A percentile compares a stretch with the other conserved stretches of the same genome.
These are phyloP conservation scores for Dissoconium aciculare DNA, from an alignment of 2,329 filamentous ascomycete species.

Conservation along the genomic window DNA sequence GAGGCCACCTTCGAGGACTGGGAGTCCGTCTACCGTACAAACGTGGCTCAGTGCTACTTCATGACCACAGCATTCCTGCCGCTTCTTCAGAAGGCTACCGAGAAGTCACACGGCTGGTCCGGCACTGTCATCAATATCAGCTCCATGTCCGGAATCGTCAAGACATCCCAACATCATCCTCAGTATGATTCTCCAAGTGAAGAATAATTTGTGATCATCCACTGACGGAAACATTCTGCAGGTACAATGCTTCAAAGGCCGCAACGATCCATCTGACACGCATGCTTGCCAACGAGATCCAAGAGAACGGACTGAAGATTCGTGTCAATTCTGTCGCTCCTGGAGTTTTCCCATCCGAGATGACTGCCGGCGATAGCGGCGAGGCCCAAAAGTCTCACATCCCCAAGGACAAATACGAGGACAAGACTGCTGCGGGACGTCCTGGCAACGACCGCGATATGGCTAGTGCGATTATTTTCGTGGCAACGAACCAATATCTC, in stretches of 20 bases:
- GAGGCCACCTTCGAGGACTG: constrained; percentile 30
- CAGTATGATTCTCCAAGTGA: constrained; percentile 30
- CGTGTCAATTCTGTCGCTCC: constrained; percentile 44
- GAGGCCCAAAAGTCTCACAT: constrained; percentile 41
- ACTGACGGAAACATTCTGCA: too few relatives aligned
- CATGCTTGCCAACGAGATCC: constrained; percentile 40
- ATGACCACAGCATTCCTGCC: constrained; percentile 34
- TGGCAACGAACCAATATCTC: constrained; percentile 35
- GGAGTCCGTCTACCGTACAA: constrained; percentile 32
- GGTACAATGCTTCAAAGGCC: constrained; percentile 25
- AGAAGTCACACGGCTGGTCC: constrained; percentile 29
- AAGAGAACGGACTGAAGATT: constrained; percentile 38
- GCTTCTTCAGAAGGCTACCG: constrained; percentile 30
- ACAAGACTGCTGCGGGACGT: constrained; percentile 35
- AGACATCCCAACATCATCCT: constrained; percentile 34
- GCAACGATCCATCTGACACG: constrained; percentile 41
- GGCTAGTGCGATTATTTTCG: constrained; percentile 41
- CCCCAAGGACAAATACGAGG: constrained; percentile 37
- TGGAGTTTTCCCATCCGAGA: constrained; percentile 42
- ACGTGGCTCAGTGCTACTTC: constrained; percentile 35
- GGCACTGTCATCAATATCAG: constrained; percentile 33
- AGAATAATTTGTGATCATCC: background rate
- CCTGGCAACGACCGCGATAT: constrained; percentile 46
- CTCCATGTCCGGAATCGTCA: constrained; percentile 32
- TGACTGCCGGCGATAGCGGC: constrained; percentile 39